phyloP scores from a whole-genome alignment of 306 rosid species.

The Malus sylvestris region DNA sequence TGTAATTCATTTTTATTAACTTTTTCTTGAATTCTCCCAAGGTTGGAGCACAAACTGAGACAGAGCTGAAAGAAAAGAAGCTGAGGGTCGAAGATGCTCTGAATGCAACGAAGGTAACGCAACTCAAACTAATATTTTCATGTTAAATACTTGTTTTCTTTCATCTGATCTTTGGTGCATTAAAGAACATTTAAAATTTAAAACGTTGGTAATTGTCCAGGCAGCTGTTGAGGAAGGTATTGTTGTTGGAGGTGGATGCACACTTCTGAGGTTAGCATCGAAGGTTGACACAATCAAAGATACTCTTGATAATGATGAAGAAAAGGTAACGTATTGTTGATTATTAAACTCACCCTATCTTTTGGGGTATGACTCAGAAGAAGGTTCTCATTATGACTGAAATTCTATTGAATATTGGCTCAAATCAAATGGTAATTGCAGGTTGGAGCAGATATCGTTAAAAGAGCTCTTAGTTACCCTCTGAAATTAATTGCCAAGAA shows the following conservation, averaged over 20 bases:
- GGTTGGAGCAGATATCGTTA: conserved; percentile 98
- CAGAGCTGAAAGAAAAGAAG: conserved; percentile 97
- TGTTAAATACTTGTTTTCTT: not conserved
- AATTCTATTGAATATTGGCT: not conserved
- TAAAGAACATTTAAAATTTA: not conserved
- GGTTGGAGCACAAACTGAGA: conserved; percentile 99
- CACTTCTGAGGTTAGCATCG: conserved; percentile 84
- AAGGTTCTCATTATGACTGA: not conserved
- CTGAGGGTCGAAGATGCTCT: conserved; percentile 98
- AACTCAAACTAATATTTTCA: not conserved
- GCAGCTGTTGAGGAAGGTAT: conserved; percentile 99
- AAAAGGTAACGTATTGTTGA: conserved; percentile 45
- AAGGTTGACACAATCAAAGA: conserved; percentile 88
- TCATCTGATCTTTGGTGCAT: not conserved
- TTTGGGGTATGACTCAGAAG: not conserved
- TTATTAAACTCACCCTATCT: not conserved
- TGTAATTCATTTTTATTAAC: not conserved
- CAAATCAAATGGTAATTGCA: conserved; percentile 18
- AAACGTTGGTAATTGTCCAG: conserved; percentile 26
- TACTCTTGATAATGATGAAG: conserved; percentile 79
- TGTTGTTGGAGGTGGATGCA: conserved; percentile 99
- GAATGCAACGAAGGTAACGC: conserved; percentile 84
- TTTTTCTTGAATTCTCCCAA: conserved; percentile 4
- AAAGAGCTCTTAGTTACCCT: conserved; percentile 91
- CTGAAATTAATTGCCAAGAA: conserved; percentile 92